phyloP scores from a whole-genome alignment of 2,329 filamentous ascomycete genomes.

The Fusarium verticillioides region DNA sequence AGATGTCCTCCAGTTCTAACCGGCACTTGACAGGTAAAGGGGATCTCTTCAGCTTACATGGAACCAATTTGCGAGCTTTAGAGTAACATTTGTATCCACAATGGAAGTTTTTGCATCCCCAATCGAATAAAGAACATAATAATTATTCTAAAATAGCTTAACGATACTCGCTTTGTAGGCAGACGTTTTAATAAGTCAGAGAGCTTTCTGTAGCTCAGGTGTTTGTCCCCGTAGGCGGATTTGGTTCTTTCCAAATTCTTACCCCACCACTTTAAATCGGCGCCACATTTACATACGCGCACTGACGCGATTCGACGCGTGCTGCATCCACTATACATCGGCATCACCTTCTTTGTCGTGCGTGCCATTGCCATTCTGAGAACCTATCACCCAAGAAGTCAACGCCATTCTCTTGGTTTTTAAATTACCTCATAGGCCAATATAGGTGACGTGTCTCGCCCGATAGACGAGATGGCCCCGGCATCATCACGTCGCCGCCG shows the following conservation, averaged over 20 bases:
- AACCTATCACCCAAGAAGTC: not conserved
- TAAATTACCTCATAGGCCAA: not conserved
- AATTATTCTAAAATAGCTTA: not conserved
- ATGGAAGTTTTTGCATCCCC: not conserved
- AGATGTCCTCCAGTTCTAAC: not conserved
- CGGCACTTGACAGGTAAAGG: not conserved
- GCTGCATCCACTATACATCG: constrained; percentile 8
- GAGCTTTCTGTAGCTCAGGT: not conserved
- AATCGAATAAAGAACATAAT: not conserved
- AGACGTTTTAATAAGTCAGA: not conserved
- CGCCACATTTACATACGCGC: constrained; percentile 34
- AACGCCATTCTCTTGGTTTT: not conserved
- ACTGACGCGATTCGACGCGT: constrained; percentile 41
- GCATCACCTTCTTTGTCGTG: constrained; percentile 1
- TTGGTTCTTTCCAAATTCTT: not conserved
- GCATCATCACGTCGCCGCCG: constrained; percentile 54
- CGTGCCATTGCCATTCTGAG: not conserved
- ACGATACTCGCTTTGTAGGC: not conserved
- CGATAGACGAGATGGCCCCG: constrained; percentile 43
- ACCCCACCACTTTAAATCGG: constrained; percentile 43
- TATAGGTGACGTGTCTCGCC: not conserved
- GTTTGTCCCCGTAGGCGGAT: not conserved
- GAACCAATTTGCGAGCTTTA: not conserved
- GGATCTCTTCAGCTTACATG: not conserved
- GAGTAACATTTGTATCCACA: not conserved